Percentiles rank a stretch among this genome's conserved stretches.
phyloP scores from a whole-genome alignment of 257 asterid species.

The Coffea canephora region DNA sequence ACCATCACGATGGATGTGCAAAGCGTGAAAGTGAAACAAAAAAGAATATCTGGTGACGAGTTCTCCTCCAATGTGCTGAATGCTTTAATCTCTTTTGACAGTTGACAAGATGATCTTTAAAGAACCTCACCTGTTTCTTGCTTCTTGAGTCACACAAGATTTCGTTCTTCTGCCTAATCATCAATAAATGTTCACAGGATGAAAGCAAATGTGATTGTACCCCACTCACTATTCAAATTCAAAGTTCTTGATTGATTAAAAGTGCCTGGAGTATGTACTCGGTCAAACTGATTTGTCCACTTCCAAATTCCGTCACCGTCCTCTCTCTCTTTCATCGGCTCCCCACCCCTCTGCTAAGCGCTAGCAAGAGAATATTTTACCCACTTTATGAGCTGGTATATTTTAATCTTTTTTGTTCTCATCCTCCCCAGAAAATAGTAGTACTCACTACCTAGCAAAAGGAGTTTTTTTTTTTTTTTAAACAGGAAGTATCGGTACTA shows the following conservation, averaged over 20 bases:
- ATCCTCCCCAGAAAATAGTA: conserved; percentile 22
- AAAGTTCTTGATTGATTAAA: conserved; percentile 10
- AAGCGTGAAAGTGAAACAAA: conserved; percentile 3
- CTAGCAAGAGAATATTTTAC: conserved; percentile 35
- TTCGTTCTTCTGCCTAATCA: neutral
- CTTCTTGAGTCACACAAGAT: conserved; percentile 11
- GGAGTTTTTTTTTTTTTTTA: neutral
- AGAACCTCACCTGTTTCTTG: conserved; percentile 18
- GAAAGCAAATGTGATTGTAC: conserved; percentile 16
- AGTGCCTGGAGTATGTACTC: neutral
- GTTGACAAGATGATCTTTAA: conserved; percentile 8
- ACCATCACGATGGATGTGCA: neutral
- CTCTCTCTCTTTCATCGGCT: neutral
- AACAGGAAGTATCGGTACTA: neutral
- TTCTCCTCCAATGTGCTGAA: neutral
- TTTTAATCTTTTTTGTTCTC: conserved; percentile 30
- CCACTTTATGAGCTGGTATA: conserved; percentile 30
- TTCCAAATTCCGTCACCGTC: conserved; percentile 1
- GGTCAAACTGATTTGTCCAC: conserved; percentile 28
- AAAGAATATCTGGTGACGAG: conserved; percentile 4
- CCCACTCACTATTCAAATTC: conserved; percentile 4
- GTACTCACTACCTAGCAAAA: neutral
- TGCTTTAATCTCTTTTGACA: neutral
- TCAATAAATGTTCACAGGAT: conserved; percentile 14
- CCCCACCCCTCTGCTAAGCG: neutral